Evolutionary conservation across 2,329 filamentous ascomycete species (phyloP), one percentile per base, ranked within the genome.

Genomic region (Cladophialophora carrionii): DNA sequence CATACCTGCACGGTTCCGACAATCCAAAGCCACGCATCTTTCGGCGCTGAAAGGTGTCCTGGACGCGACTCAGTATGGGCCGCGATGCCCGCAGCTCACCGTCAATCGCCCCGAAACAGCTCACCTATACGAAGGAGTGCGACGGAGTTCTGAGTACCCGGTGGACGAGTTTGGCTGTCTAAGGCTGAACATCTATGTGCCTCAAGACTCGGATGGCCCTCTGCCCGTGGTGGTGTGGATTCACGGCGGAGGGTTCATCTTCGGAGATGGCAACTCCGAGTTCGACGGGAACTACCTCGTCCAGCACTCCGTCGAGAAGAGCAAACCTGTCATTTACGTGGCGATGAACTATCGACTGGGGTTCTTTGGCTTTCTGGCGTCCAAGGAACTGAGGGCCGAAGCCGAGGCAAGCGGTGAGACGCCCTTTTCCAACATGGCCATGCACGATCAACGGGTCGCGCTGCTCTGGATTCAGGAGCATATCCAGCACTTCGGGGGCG

Each of bases 361-460:
- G 9, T 75, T 71, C 17, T 77, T 73, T 34, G 77, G 77, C 20
- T 79, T 76, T 63, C 69, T 77, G 49, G 81, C 81, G 3, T 84
- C 82, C 0, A 71, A 78, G 53, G 82, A 83, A 58, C 72, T 85
- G 17, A 76, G 78, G 2, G 74, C 78, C 20, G 79, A 79, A 7
- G 81, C 79, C 0, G 78, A 77, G 53, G 77, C 76, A 22, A 72
- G 77, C 1, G 63, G 63, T 26, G 43, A 65, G 34, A 65, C 32
- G 10, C 63, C 63, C 4, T 65, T 49, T 31, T 24, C 58, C 1
- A 83, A 83, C 67, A 79, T 80, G 66, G 81, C 79, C 0, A 71
- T 83, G 4, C 68, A 76, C 37, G 81, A 79, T 60, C 75, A 78
- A 61, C 70, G 73, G 17, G 73, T 76, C n/a, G 74, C 74, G 3